Evolutionary conservation across 768 basidiomycete genomes (phyloP).

Genomic region (Psilocybe cubensis): DNA sequence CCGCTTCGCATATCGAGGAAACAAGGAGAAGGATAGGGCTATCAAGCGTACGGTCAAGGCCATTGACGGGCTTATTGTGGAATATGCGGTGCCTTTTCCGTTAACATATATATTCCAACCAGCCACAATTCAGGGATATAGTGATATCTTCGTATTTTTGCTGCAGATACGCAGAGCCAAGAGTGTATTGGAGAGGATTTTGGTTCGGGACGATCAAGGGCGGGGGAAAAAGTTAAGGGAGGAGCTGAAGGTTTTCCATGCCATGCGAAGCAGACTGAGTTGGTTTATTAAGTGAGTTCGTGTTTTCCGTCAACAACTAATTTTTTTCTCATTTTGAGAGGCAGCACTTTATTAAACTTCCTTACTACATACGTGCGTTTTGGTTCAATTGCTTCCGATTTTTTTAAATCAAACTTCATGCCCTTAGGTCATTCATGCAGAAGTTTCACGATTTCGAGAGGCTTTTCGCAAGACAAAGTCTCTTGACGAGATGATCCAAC

Average conservation of each 20-base stretch:
- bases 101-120: slow-evolving; percentile 78
- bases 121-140: slow-evolving; percentile 56
- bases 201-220: slow-evolving; percentile 56
- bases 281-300: slow-evolving; percentile 87
- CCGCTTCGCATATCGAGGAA: slow-evolving; percentile 68
- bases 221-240: slow-evolving; percentile 34
- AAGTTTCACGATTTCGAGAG: slow-evolving; percentile 63
- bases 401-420: not conserved
- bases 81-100: slow-evolving; percentile 84
- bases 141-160: slow-evolving; percentile 70
- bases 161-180: slow-evolving; percentile 79
- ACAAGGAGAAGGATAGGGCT: slow-evolving; percentile 46
- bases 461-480: slow-evolving; percentile 57
- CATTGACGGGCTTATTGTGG: slow-evolving; percentile 69
- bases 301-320: no score
- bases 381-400: not conserved
- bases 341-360: slow-evolving; percentile 70
- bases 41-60: slow-evolving; percentile 60
- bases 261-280: slow-evolving; percentile 73
- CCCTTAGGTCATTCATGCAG: slow-evolving; percentile 67
- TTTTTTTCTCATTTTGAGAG: no score
- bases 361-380: slow-evolving; percentile 68
- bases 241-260: slow-evolving; percentile 74
- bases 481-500: slow-evolving; percentile 74
- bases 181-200: slow-evolving; percentile 66